phyloP scores from a whole-genome alignment of 129 eudicot species.

The sunflower (Helianthus annuus) region DNA sequence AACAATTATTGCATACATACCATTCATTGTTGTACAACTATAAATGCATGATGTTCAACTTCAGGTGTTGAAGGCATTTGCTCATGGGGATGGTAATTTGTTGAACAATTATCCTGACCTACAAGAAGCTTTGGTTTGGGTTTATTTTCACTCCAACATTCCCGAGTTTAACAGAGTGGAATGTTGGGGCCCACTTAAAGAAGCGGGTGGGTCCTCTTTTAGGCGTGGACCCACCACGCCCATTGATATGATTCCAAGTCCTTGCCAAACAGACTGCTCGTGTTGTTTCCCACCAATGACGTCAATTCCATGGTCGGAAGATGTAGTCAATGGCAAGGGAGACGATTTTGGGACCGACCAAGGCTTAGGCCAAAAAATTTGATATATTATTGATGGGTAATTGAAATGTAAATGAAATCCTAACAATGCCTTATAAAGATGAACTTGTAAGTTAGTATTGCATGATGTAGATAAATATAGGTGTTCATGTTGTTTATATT shows the following conservation, averaged over 20 bases:
- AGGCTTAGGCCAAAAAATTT: conserved; percentile 25
- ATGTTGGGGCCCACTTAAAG: conserved; percentile 89
- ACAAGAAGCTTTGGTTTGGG: conserved; percentile 77
- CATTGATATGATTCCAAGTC: conserved; percentile 29
- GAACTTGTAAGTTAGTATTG: background rate
- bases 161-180: conserved; percentile 78
- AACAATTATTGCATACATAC: conserved; percentile 10
- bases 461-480: conserved; percentile 7
- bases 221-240: conserved; percentile 9
- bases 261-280: conserved; percentile 51
- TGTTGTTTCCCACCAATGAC: conserved; percentile 83
- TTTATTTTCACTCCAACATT: conserved; percentile 81
- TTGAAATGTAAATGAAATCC: background rate
- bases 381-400: background rate
- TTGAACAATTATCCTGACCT: conserved; percentile 71
- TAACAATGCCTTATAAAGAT: conserved; percentile 2
- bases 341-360: conserved; percentile 7
- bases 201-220: conserved; percentile 45
- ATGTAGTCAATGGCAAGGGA: background rate
- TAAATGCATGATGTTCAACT: conserved; percentile 2
- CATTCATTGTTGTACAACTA: background rate
- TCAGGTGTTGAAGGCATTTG: conserved; percentile 87
- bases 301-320: conserved; percentile 58
- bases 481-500: conserved; percentile 2
- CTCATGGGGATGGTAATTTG: conserved; percentile 77